Base-by-base conservation (phyloP, 495 filamentous ascomycete genomes). In the Penicillium nucicola region DNA sequence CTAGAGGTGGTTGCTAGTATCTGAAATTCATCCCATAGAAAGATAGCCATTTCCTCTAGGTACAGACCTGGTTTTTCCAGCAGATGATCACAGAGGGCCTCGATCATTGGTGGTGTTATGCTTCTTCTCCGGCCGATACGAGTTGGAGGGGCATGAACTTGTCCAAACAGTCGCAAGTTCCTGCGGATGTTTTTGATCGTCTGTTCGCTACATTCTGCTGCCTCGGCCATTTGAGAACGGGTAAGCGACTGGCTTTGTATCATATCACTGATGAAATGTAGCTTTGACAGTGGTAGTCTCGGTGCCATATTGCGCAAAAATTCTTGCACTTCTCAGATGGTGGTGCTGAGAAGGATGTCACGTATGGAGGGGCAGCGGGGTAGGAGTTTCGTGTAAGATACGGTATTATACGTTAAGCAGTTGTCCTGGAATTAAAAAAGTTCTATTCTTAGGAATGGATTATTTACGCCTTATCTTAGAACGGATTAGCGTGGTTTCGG, bases 111-210 rank as follows among this genome's bases (percentile, higher is more conserved):
- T 8, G 25, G 25, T 8, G 25, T 28, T 28, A 28, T 9, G 25
- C 25, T 28, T 28, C 25, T 6, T 28, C 25, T 6, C 7, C 25
- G 25, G 7, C 25, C 25, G 25, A 8, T 48, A 13, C 17, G 34
- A 54, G 45, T 64, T 44, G 44, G 53, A 33, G 48, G 58, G 8
- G 64, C 53, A 48, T 41, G 57, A 5, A 44, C 44, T 17, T n/a
- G 55, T n/a, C 64, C 55, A 48, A 62, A 67, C 14, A 51, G 28
- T 13, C 51, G 58, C 38, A 70, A 34, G 50, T 66, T 70, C 6
- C 39, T 52, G 34, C 35, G 15, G 18, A 38, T 38, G 18, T 38
- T 38, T 19, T 9, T 38, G 35, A 38, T 38, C 8, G 35, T 19
- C 5, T 8, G 14, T 10, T 38, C 11, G 14, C 17, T 38, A 10